phyloP scores from a whole-genome alignment of 2,329 filamentous ascomycete species.

The Pestalotiopsis sp. region DNA sequence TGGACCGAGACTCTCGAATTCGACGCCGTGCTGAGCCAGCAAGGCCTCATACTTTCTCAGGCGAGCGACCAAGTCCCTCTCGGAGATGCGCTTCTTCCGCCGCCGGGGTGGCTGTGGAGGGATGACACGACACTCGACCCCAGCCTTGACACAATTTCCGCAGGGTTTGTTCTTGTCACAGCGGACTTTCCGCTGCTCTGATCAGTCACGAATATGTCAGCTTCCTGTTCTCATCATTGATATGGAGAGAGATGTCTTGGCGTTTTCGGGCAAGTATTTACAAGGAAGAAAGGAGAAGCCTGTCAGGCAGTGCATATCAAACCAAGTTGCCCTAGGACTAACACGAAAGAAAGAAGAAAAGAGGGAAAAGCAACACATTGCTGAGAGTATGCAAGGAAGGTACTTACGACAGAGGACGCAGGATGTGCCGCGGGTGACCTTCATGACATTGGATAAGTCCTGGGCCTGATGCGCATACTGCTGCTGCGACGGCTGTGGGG shows the following conservation, averaged over 20 bases:
- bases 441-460: constrained; percentile 48
- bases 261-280: neutral
- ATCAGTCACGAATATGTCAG: neutral
- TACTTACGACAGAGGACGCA: constrained; percentile 65
- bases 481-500: constrained; percentile 23
- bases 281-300: neutral
- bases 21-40: constrained; percentile 65
- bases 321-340: neutral
- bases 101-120: constrained; percentile 59
- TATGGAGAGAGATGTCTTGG: neutral
- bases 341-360: neutral
- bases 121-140: constrained; percentile 62
- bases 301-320: neutral
- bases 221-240: neutral
- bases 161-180: constrained; percentile 76
- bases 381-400: neutral
- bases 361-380: neutral
- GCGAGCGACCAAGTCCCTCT: constrained; percentile 71
- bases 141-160: constrained; percentile 66
- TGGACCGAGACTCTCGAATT: constrained; percentile 68
- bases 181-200: constrained; percentile 72
- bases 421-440: constrained; percentile 61
- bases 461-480: constrained; percentile 33
- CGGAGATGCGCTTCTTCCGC: constrained; percentile 66
- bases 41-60: constrained; percentile 69